Evolutionary conservation across 768 basidiomycete species (phyloP).

Genomic region (Fomitopsis serialis): DNA sequence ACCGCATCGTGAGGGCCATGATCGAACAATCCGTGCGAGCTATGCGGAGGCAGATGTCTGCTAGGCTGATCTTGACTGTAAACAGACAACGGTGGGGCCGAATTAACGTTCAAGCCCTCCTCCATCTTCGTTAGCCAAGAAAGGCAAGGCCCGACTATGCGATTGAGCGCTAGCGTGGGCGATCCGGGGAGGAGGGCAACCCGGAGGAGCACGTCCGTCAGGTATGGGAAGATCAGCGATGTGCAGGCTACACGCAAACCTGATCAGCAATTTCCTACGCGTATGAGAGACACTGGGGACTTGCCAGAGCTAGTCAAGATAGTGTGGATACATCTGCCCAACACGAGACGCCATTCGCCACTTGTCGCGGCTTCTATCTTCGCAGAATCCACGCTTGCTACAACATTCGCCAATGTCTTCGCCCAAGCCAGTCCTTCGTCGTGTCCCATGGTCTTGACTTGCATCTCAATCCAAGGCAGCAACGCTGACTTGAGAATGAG

Average conservation of each 20-base stretch:
- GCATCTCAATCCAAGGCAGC: slow-evolving; percentile 80
- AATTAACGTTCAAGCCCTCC: slow-evolving; percentile 6
- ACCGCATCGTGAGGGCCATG: slow-evolving; percentile 22
- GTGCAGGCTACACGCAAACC: slow-evolving; percentile 5
- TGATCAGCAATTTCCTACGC: too few species aligned
- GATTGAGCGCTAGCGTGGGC: background rate
- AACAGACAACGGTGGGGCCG: background rate
- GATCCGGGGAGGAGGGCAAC: slow-evolving; percentile 7
- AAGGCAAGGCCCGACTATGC: slow-evolving; percentile 2
- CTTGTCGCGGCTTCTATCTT: slow-evolving; percentile 51
- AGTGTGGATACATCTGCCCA: slow-evolving; percentile 46
- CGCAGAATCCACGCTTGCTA: slow-evolving; percentile 40
- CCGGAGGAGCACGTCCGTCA: slow-evolving; percentile 7
- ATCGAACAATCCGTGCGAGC: slow-evolving; percentile 26
- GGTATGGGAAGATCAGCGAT: background rate
- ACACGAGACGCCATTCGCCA: slow-evolving; percentile 54
- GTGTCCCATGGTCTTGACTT: slow-evolving; percentile 34
- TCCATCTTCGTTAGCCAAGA: slow-evolving; percentile 9
- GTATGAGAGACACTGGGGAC: too few species aligned
- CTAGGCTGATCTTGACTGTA: background rate
- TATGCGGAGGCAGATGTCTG: slow-evolving; percentile 6
- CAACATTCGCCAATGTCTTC: slow-evolving; percentile 59
- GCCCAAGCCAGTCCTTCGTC: slow-evolving; percentile 55
- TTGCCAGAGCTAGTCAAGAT: slow-evolving; percentile 34
- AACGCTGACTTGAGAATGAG: slow-evolving; percentile 69